Conservation (phyloP, 768 basidiomycete genomes). For the Leccinum pellstonianum region DNA sequence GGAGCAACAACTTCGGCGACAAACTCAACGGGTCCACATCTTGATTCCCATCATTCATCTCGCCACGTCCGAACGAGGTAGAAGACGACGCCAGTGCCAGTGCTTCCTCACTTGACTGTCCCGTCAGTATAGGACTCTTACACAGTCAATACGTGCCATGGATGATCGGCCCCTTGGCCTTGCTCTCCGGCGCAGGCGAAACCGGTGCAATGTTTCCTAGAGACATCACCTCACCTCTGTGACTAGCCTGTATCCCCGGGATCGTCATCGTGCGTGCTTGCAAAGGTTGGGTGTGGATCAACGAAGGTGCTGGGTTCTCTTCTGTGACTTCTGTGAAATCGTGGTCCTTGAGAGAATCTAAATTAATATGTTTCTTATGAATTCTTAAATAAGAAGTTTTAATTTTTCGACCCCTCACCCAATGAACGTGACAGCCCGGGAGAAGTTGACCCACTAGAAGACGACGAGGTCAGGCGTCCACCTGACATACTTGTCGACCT, state of each 20-base stretch:
- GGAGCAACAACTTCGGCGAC: slow-evolving; percentile 21
- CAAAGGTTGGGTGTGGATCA: slow-evolving; percentile 71
- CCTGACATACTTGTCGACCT: slow-evolving; percentile 29
- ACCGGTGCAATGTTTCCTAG: slow-evolving; percentile 68
- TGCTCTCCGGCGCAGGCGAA: slow-evolving; percentile 39
- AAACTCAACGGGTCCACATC: slow-evolving; percentile 33
- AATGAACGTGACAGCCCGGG: slow-evolving; percentile 36
- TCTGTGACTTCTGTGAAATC: slow-evolving; percentile 32
- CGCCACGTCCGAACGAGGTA: slow-evolving; percentile 4
- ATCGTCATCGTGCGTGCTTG: slow-evolving; percentile 82
- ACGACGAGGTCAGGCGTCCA: slow-evolving; percentile 19
- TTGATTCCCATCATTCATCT: slow-evolving; percentile 24
- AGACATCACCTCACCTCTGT: slow-evolving; percentile 81
- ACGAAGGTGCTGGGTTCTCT: slow-evolving; percentile 36
- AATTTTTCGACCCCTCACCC: slow-evolving; percentile 22
- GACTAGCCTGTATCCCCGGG: slow-evolving; percentile 82
- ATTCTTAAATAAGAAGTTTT: too few relatives aligned
- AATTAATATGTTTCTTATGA: too few relatives aligned
- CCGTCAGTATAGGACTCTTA: slow-evolving; percentile 49
- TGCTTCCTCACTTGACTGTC: slow-evolving; percentile 24
- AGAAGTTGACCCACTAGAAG: slow-evolving; percentile 27
- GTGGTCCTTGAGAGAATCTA: slow-evolving; percentile 31
- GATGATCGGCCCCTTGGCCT: slow-evolving; percentile 47
- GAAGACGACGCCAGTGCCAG: slow-evolving; percentile 10
- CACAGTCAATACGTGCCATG: slow-evolving; percentile 74